Base-by-base conservation (phyloP, 148 eudicot species). In the Oxyria digyna region DNA sequence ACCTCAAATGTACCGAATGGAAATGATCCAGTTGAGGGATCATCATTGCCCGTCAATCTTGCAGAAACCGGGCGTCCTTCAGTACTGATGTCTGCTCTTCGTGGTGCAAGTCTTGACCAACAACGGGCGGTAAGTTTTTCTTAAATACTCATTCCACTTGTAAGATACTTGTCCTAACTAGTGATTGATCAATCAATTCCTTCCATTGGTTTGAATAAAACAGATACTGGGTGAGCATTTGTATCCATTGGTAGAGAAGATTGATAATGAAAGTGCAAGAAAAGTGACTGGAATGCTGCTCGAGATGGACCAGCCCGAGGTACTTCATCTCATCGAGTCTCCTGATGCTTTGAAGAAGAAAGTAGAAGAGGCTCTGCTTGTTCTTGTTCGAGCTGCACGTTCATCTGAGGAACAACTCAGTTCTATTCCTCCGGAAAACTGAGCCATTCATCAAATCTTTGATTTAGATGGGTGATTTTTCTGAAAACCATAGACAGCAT, bases 231-330 rank as follows among this genome's bases (percentile, higher is more conserved):
- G 88, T 13, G 83, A 81, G 62, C 81, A 84, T 32, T 48, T 84
- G 6, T 84, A 49, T 62, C 83, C 83, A 7, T 80, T 84, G 0
- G 88, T 84, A 62, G 74, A 81, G 17, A 74, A 57, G 29, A 41
- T 79, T 8, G 85, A 79, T 64, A 81, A 1, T 35, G 79, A 84
- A 1, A 18, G 74, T 67, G 85, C 75, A 0, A 76, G 83, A 33
- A 84, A 84, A 74, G 80, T 84, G 8, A 84, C 85, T 0, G 85
- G 85, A 3, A 81, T 81, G 85, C 48, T 84, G 29, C 70, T 84
- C 42, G 85, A 81, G 75, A 84, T 84, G 88, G 88, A 84, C 57
- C 85, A 79, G 27, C 74, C 85, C 0, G 85, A 84, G 78, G 81
- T 84, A 23, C 80, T 84, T 18, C 88, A 84, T 73, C 76, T 84